Base-by-base conservation (phyloP, 1,284 basidiomycete species). In the Phlebopus sp. region DNA sequence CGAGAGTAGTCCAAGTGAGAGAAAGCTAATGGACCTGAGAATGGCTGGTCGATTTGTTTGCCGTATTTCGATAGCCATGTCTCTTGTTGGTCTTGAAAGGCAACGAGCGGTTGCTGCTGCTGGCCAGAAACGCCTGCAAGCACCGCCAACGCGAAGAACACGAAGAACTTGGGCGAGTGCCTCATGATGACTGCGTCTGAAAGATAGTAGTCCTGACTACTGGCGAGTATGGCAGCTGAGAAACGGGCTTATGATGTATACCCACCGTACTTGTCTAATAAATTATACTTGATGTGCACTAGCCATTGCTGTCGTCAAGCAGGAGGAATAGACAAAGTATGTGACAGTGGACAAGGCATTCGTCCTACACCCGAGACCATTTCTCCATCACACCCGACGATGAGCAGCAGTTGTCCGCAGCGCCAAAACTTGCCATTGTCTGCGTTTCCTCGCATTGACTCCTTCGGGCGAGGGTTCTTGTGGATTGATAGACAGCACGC, bases 41-140 rank as follows among this genome's bases (percentile, higher is more conserved):
- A 90, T 2, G 75, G 66, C 47, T 81, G 78, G 66, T 90, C 86
- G 30, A 75, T 71, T 58, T 88, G 86, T n/a, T 68, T 58, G 14
- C 86, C 87, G 54, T 88, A 90, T 64, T 86, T 88, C 46, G 77
- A 71, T 9, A 73, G 60, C 85, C 85, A 89, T 36, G 73, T 76
- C 37, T 51, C 65, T 15, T 46, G 42, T 17, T 50, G 37, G 10
- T 54, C 52, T 2, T 19, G 10, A n/a, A 45, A 21, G 21, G 23
- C 21, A 11, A 13, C 46, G 21, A 64, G 37, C 18, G 52, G 45
- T 25, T 58, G 52, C 37, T 61, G 59, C 19, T 29, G 14, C 6
- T 41, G 35, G 36, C 45, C 52, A 35, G 25, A 17, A 7, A 43
- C 36, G 29, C 27, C n/a, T 3, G n/a, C 32, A 14, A 35, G 17